Base-by-base conservation (phyloP, 768 basidiomycete species). In the Pulveroboletus sp. region DNA sequence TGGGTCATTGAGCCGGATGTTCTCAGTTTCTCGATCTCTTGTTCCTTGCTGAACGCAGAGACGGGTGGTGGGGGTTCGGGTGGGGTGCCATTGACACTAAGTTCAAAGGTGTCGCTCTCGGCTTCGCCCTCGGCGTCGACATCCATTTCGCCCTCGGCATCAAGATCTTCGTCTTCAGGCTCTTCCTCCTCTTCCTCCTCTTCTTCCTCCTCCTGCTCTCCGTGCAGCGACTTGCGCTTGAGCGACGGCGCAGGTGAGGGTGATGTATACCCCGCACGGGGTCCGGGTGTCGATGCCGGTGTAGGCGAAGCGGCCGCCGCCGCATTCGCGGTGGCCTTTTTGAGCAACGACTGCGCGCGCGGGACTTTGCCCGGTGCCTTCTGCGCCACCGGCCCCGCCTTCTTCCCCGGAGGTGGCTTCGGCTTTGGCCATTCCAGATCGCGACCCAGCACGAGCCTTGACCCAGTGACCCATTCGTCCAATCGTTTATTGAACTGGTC, bases 1-100 rank as follows among this genome's bases (percentile, higher is more conserved):
- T 99, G 97, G 5, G 97, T 98, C 94, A 99, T 98, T 25, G 94
- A 97, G 11, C 97, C 97, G 11, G 92, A 92, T 16, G 94, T 95
- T 19, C 97, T 88, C 14, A 98, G 81, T 69, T 97, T 97, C 74
- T 98, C 95, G 61, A 98, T 98, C 69, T 99, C 97, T 70, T 95
- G 88, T 69, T 97, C 90, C 70, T 99, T 99, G 68, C 92, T 94
- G 75, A 94, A 94, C 17, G 81, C 62, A 35, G 81, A 70, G 21
- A 76, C 64, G 3, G 82, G 79, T 10, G 75, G 78, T 0, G 80
- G 75, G 12, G 73, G 72, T 48, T 74, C 74, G 19, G 76, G 73
- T 38, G 79, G 75, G 13, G 63, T 58, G 24, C 70, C 68, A 51
- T 78, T 67, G 53, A 79, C 69, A 58, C 73, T 77, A 39, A 85